Evolutionary conservation across 202 grass and related monocot genomes (phyloP), one percentile per base, ranked within the genome.

Genomic region (Brachypodium distachyon): DNA sequence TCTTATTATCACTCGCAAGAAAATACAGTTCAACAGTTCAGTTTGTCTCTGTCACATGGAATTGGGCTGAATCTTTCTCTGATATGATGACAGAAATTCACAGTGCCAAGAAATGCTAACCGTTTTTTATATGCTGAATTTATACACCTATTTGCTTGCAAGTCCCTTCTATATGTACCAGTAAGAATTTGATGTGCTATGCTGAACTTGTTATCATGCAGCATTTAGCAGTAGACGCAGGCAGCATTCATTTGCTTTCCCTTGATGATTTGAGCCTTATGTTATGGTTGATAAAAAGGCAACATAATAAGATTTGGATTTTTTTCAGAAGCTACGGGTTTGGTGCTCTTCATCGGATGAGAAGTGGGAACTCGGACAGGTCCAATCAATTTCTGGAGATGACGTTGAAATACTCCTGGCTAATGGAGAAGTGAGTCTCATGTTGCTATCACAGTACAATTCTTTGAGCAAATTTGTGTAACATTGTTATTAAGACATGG

Each of bases 271-370:
- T 70, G 27, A 83, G 17, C 9, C 9, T 74, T 75, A 33, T 83
- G n/a, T 25, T 78, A 3, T 64, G 55, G 16, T 88, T 75, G 23
- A 9, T 49, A 70, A 52, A 84, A 69, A 61, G 62, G 8, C 3
- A 55, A 79, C 9, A 21, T 58, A 9, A 41, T 65, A 77, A 72
- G 8, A 58, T 64, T 72, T 83, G 17, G 9, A 77, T 39, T 13
- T 69, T 70, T 82, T 87, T 76, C 92, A 99, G 96, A 99, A 94
- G 74, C 61, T 96, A 65, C 82, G 86, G 70, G 96, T 92, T 66
- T 99, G 96, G 96, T 99, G 89, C 72, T 83, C 76, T 69, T 67
- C 81, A 73, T 53, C 81, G 32, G 86, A 93, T 88, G 67, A 62
- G 48, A 87, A 91, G 59, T 99, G 96, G 96, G 83, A 85, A 76